Conservation (phyloP, 371 early-diverging fungal genomes). For the Rhizopus stolonifer region DNA sequence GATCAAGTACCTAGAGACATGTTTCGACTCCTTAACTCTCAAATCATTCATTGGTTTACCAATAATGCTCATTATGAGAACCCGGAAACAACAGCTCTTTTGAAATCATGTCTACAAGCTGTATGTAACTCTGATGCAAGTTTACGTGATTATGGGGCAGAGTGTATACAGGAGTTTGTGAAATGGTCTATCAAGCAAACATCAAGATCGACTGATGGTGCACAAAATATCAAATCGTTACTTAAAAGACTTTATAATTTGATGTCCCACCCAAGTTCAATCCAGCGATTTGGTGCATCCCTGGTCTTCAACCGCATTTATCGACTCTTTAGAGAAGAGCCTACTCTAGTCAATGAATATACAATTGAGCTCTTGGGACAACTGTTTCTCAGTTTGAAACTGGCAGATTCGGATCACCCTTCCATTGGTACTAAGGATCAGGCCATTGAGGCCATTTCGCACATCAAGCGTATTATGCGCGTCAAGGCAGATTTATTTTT, state of each 20-base stretch:
- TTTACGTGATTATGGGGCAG: constrained; percentile 74
- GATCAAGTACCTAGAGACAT: constrained; percentile 70
- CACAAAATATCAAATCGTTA: constrained; percentile 69
- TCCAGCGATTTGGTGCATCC: constrained; percentile 72
- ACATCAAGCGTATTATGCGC: constrained; percentile 61
- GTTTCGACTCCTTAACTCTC: constrained; percentile 59
- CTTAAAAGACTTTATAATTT: constrained; percentile 68
- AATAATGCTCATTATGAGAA: constrained; percentile 73
- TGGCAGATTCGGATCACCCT: constrained; percentile 66
- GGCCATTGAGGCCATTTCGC: constrained; percentile 54
- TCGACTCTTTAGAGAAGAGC: constrained; percentile 65
- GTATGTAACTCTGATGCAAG: constrained; percentile 55
- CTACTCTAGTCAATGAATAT: constrained; percentile 58
- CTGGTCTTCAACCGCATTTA: constrained; percentile 74
- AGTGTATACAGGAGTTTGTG: constrained; percentile 74
- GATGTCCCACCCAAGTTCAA: constrained; percentile 56
- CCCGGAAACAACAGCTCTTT: constrained; percentile 71
- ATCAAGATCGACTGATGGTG: constrained; percentile 38
- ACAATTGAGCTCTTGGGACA: constrained; percentile 70
- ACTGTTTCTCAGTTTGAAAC: constrained; percentile 60
- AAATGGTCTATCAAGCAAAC: constrained; percentile 76
- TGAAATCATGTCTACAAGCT: constrained; percentile 71
- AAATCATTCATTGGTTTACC: constrained; percentile 82
- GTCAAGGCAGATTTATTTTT: constrained; percentile 50
- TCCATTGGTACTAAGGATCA: constrained; percentile 64